Evolutionary conservation across 2,329 filamentous ascomycete species (phyloP).

Genomic region (Cadophora sp.): DNA sequence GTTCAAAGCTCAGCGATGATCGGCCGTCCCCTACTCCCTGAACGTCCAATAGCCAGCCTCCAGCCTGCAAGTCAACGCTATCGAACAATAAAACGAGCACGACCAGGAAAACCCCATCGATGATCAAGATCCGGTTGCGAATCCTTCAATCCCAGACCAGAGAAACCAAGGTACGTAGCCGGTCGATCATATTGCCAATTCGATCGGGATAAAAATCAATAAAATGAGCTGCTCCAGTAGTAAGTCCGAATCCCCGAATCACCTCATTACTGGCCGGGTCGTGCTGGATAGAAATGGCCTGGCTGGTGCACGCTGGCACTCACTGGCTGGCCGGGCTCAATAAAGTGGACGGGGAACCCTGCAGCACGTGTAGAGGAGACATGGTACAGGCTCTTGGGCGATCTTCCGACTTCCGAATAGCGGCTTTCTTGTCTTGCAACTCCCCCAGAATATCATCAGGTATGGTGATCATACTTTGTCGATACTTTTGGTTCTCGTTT

Average conservation of each 20-base stretch:
- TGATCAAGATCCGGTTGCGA: background rate
- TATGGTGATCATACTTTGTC: too few species aligned
- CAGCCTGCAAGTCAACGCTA: constrained; percentile 4
- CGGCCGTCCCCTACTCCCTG: background rate
- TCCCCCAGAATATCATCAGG: background rate
- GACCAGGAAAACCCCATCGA: background rate
- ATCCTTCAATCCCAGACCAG: background rate
- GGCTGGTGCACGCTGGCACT: background rate
- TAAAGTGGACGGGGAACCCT: background rate
- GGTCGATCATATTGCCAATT: constrained; percentile 5
- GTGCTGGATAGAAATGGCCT: background rate
- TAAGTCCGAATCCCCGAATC: background rate
- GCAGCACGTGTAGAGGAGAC: background rate
- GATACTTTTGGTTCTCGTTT: too few species aligned
- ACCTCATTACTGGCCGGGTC: background rate
- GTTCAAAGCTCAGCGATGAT: background rate
- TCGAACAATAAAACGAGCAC: constrained; percentile 1
- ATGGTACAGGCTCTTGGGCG: constrained; percentile 4
- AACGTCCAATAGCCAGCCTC: background rate
- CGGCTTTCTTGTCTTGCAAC: constrained; percentile 9
- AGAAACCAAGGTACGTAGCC: background rate
- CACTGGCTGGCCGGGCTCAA: background rate
- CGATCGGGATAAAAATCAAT: background rate
- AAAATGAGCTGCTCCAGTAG: background rate
- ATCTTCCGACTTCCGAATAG: constrained; percentile 2